A percentile compares a stretch with the other conserved stretches of the same genome.
These are phyloP conservation scores for Penicillium freii DNA, from an alignment of 2,329 filamentous ascomycete genomes.

Conservation along the genomic window DNA sequence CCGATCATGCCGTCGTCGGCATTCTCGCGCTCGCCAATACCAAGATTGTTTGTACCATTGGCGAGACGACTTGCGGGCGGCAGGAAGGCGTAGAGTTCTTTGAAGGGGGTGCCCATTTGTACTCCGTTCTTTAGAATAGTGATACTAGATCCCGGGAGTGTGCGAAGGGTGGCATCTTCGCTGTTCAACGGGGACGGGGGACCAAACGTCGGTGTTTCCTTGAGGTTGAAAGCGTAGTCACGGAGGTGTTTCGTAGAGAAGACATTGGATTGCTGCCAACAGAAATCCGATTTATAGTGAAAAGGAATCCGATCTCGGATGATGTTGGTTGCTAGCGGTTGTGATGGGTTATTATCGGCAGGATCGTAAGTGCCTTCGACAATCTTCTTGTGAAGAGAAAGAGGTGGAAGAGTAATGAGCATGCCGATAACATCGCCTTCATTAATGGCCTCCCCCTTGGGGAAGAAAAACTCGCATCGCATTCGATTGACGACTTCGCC, in stretches of 20 bases:
- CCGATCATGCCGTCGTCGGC: slow-evolving; percentile 93
- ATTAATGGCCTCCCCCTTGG: slow-evolving; percentile 70
- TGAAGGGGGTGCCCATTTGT: slow-evolving; percentile 81
- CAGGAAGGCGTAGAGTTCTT: slow-evolving; percentile 82
- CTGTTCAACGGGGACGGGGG: slow-evolving; percentile 58
- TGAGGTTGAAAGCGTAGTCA: slow-evolving; percentile 55
- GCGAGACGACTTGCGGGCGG: slow-evolving; percentile 71
- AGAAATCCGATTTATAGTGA: slow-evolving; percentile 86
- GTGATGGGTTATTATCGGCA: slow-evolving; percentile 61
- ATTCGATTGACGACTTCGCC: slow-evolving; percentile 94
- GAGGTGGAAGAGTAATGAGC: slow-evolving; percentile 84
- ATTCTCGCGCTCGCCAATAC: slow-evolving; percentile 72
- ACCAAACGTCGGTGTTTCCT: slow-evolving; percentile 47
- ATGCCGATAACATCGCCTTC: slow-evolving; percentile 94
- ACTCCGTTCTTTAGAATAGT: slow-evolving; percentile 91
- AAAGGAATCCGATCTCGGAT: slow-evolving; percentile 95
- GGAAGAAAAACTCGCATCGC: slow-evolving; percentile 85
- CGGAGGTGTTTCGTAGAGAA: slow-evolving; percentile 85
- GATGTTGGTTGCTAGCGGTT: slow-evolving; percentile 67
- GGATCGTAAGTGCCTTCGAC: slow-evolving; percentile 86
- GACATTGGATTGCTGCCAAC: slow-evolving; percentile 68
- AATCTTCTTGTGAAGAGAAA: slow-evolving; percentile 82
- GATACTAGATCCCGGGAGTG: slow-evolving; percentile 80
- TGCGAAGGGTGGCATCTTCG: slow-evolving; percentile 76
- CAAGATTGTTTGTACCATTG: slow-evolving; percentile 44